Evolutionary conservation across 2,329 filamentous ascomycete genomes (phyloP).

Genomic region (Diaporthe sp.): DNA sequence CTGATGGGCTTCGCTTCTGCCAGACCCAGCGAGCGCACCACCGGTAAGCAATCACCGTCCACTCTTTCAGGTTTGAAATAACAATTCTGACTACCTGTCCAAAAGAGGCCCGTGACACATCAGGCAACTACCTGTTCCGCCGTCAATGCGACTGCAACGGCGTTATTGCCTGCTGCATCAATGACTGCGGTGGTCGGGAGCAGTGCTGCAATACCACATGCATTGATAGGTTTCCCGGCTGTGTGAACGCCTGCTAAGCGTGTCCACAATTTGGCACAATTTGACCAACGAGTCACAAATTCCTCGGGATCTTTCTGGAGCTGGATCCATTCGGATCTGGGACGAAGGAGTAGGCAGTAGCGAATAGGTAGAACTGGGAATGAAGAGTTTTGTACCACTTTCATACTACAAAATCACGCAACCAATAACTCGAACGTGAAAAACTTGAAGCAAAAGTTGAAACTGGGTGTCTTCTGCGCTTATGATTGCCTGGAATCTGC

Average conservation of each 20-base stretch:
- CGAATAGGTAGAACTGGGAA: not conserved
- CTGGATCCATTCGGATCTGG: no score
- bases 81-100: not conserved
- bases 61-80: not conserved
- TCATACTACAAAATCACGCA: not conserved
- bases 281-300: not conserved
- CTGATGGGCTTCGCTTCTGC: not conserved
- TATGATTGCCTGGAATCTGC: no score
- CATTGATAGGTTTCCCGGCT: conserved; percentile 2
- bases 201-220: conserved; percentile 6
- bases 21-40: not conserved
- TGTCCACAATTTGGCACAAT: not conserved
- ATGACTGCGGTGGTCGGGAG: conserved; percentile 1
- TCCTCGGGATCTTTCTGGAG: not conserved
- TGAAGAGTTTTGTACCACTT: not conserved
- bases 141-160: conserved; percentile 1
- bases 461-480: no score
- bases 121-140: not conserved
- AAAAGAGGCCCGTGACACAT: not conserved
- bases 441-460: not conserved
- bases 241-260: not conserved
- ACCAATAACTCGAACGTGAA: not conserved
- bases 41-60: not conserved
- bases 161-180: not conserved
- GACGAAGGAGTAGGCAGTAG: not conserved